Percentiles rank a stretch among this genome's conserved stretches.
phyloP scores from a whole-genome alignment of 495 filamentous ascomycete genomes.

The Polyplosphaeria fusca region DNA sequence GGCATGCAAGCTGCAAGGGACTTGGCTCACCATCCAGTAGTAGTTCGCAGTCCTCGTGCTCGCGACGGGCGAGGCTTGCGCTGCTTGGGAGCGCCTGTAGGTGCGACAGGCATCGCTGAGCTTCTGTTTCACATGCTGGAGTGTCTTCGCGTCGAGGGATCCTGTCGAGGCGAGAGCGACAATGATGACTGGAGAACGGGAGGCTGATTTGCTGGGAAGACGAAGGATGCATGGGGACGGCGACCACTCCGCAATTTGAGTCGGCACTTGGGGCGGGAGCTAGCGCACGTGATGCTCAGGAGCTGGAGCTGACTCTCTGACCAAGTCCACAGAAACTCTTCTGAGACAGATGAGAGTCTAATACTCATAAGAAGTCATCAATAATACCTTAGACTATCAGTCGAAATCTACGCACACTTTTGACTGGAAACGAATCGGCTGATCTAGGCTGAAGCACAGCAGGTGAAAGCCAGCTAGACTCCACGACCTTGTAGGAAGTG shows the following conservation, averaged over 20 bases:
- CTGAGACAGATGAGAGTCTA: too few species aligned
- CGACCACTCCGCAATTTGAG: background rate
- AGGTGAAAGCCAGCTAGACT: too few species aligned
- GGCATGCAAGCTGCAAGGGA: constrained; percentile 8
- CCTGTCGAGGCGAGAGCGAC: background rate
- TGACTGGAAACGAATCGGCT: too few species aligned
- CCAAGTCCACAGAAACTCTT: too few species aligned
- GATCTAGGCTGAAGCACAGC: too few species aligned
- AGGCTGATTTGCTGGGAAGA: background rate
- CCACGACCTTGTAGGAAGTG: too few species aligned
- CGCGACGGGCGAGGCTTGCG: constrained; percentile 19
- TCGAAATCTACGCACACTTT: too few species aligned
- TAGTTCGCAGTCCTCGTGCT: constrained; percentile 16
- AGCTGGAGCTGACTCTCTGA: too few species aligned
- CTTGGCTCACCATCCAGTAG: constrained; percentile 22
- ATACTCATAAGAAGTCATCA: background rate
- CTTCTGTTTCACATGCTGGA: background rate
- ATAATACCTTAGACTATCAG: too few species aligned
- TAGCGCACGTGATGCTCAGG: background rate
- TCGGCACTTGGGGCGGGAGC: background rate
- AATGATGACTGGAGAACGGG: background rate
- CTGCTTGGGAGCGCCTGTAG: constrained; percentile 4
- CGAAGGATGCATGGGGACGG: background rate
- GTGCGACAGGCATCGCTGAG: constrained; percentile 7
- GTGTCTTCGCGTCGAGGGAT: constrained; percentile 16